Base-by-base conservation (phyloP, 2,329 filamentous ascomycete genomes). In the Cytospora leucostoma region DNA sequence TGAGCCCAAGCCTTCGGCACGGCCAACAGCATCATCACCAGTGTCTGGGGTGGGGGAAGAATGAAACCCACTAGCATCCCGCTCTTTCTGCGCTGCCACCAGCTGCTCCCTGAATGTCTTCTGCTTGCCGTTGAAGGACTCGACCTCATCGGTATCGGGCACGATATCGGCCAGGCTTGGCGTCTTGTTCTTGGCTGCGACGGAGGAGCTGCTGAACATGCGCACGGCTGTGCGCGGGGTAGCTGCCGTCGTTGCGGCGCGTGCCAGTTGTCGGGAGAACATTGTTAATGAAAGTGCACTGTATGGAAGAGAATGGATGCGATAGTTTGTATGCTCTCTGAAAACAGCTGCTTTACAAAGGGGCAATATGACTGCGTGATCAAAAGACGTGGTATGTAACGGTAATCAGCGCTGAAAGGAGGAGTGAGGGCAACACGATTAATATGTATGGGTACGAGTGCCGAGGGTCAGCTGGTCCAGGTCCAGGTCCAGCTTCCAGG, bases 81-180 rank as follows among this genome's bases (percentile, higher is more conserved):
- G 86, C 79, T 91, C 90, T 81, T 89, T 90, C 78, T 91, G 88
- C 74, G 87, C 88, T 77, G 89, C 85, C 71, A 88, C 84, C 71
- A 96, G 81, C 75, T 90, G 86, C 77, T 93, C 88, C 74, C 95
- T 90, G 79, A 97, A 98, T 72, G 88, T 84, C 77, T 89, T 89
- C 80, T 97, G 93, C 77, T 90, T 92, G 72, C 83, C 79, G 74
- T 91, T 92, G 83, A 98, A 99, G 62, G 84, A 81, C 59, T 88
- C 82, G 68, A 90, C 88, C 65, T 86, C 86, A 68, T 91, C 88
- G 66, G 86, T 86, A 67, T 90, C 82, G 56, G 88, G 85, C 53
- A 89, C 80, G 71, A 99, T 87, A 77, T 99, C 93, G 74, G 91
- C 89, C 69, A 99, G 85, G 44, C 90, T 87, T n/a, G 95, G 95